Base-by-base conservation (phyloP, 192 early-diverging fungal species). In the Rhizophagus clarus region DNA sequence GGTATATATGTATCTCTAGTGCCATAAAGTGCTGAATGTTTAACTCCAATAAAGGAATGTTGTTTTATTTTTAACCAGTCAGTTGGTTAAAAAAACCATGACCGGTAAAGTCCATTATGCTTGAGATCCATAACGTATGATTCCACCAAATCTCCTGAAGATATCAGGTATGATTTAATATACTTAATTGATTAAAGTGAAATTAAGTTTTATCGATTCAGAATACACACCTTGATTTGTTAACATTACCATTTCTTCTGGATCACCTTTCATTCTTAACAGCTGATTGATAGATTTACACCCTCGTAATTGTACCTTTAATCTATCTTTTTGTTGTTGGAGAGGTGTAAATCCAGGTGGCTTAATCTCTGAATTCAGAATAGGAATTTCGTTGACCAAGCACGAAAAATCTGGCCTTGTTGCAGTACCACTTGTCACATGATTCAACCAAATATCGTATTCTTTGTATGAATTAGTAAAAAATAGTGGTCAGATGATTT, bases 151-250 rank as follows among this genome's bases (percentile, higher is more conserved):
- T 47, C 70, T 15, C 79, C 79, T 80, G 51, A 47, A 31, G 32
- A 14, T 26, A 72, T 40, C 29, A 45, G n/a, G 2, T 49, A 40
- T 45, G n/a, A 9, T 60, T n/a, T n/a, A n/a, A n/a, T n/a, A n/a
- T n/a, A n/a, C n/a, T n/a, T n/a, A n/a, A n/a, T n/a, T n/a, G n/a
- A n/a, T n/a, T n/a, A n/a, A n/a, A n/a, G n/a, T n/a, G n/a, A n/a
- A n/a, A n/a, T n/a, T n/a, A n/a, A n/a, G n/a, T n/a, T n/a, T n/a
- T n/a, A n/a, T 62, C 7, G 31, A 42, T 34, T 17, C 32, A 72
- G 0, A 61, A 72, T 34, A 72, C 47, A 62, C 61, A 80, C 79
- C 79, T 61, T 73, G 77, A 80, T 80, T 80, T 80, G 29, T 72
- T 28, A 80, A 26, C 28, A 73, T 12, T 20, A 60, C 68, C 74